phyloP scores from a whole-genome alignment of 106 monocot genomes.

The Dendrobium chrysotoxum region DNA sequence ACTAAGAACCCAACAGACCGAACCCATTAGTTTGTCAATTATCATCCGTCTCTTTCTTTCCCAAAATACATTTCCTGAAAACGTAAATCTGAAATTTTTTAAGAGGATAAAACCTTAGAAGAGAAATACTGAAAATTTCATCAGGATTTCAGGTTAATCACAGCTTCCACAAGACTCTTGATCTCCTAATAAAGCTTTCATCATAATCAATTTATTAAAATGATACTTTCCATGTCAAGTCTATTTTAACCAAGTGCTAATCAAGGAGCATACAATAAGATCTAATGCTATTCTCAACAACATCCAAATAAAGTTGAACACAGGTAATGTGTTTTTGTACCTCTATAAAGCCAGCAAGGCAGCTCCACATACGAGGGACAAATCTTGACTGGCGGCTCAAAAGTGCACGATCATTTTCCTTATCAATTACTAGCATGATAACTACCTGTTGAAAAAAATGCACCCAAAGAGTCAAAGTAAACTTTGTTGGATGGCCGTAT shows the following conservation, averaged over 20 bases:
- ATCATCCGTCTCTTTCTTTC: neutral
- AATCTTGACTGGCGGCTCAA: constrained; percentile 91
- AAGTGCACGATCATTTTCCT: constrained; percentile 78
- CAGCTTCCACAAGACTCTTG: neutral
- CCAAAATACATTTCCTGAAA: neutral
- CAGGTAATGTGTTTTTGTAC: constrained; percentile 15
- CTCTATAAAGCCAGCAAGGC: constrained; percentile 96
- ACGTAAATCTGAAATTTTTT: neutral
- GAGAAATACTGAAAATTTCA: neutral
- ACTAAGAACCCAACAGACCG: neutral
- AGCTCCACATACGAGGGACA: constrained; percentile 98
- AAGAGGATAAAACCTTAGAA: neutral
- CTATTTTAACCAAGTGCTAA: too few relatives aligned
- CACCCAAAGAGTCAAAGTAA: neutral
- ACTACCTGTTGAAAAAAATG: constrained; percentile 57
- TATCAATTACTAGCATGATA: constrained; percentile 94
- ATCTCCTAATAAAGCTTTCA: neutral
- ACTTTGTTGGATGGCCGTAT: neutral
- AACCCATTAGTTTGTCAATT: neutral
- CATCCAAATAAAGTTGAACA: neutral
- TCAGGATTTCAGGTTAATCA: neutral
- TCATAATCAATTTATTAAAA: neutral
- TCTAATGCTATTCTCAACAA: neutral
- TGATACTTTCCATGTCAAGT: neutral
- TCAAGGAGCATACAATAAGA: neutral